phyloP scores from a whole-genome alignment of 73 alveolate species.

The Tetrahymena thermophila region DNA sequence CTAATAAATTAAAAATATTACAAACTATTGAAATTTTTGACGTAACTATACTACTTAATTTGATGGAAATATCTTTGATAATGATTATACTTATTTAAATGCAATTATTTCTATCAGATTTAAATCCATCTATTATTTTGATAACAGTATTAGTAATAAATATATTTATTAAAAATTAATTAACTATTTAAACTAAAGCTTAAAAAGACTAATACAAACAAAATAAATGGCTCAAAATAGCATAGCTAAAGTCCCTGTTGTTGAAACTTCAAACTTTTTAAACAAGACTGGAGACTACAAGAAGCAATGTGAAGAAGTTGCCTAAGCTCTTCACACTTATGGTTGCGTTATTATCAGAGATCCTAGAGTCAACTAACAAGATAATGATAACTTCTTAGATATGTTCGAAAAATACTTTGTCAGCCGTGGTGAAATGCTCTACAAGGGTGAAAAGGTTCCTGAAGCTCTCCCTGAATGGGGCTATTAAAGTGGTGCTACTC shows the following conservation, averaged over 20 bases:
- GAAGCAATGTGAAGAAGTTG: constrained; percentile 70
- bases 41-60: neutral
- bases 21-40: neutral
- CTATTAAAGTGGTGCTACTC: constrained; percentile 85
- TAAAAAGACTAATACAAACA: neutral
- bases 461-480: constrained; percentile 70
- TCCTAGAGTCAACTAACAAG: constrained; percentile 71
- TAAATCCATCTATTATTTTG: neutral
- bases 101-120: neutral
- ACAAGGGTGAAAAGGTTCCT: constrained; percentile 54
- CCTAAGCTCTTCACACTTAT: constrained; percentile 60
- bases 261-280: constrained; percentile 27
- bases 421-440: constrained; percentile 51
- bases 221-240: neutral
- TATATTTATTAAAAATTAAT: neutral
- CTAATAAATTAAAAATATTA: neutral
- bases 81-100: neutral
- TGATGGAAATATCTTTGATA: neutral
- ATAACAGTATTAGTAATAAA: neutral
- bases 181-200: neutral
- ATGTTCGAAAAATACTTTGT: constrained; percentile 73
- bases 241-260: constrained; percentile 30
- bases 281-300: constrained; percentile 13
- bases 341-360: constrained; percentile 74
- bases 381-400: constrained; percentile 72